A percentile compares a stretch with the other conserved stretches of the same genome.
Evolutionary conservation across 495 filamentous ascomycete genomes (phyloP).

Genomic region (Podospora australis): DNA sequence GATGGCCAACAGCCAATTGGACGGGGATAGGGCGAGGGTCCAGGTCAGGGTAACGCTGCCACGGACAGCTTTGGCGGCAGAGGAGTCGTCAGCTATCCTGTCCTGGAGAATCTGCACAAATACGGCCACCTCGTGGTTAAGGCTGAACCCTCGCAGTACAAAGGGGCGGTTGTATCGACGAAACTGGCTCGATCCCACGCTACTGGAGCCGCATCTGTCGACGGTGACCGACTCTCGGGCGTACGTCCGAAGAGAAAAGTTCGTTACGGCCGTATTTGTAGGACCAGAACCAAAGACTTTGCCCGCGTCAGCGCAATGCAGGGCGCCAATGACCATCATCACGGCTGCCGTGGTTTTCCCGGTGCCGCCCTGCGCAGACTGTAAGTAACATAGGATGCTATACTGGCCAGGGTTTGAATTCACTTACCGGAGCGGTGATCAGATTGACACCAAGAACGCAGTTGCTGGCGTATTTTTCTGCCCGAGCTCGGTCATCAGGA

Average conservation of each 20-base stretch:
- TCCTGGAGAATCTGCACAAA: neutral
- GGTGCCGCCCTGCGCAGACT: neutral
- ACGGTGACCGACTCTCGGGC: neutral
- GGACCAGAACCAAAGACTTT: conserved; percentile 4
- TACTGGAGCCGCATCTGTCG: neutral
- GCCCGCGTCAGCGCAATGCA: neutral
- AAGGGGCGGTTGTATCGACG: neutral
- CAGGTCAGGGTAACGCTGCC: neutral
- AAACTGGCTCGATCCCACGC: neutral
- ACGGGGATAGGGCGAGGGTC: neutral
- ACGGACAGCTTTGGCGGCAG: neutral
- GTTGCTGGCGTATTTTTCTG: neutral
- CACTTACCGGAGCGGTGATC: conserved; percentile 5
- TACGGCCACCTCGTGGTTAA: neutral
- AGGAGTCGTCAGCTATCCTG: neutral
- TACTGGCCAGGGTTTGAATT: too few relatives aligned
- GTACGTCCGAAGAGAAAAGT: conserved; percentile 3
- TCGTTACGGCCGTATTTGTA: neutral
- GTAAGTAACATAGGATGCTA: neutral
- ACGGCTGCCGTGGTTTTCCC: conserved; percentile 1
- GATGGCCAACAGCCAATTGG: conserved; percentile 11
- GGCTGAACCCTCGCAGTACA: neutral
- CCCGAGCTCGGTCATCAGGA: neutral
- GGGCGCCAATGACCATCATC: neutral
- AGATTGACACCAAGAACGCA: neutral